Conservation (phyloP, 2,329 filamentous ascomycete species). For the Hypomyces rosellus region DNA sequence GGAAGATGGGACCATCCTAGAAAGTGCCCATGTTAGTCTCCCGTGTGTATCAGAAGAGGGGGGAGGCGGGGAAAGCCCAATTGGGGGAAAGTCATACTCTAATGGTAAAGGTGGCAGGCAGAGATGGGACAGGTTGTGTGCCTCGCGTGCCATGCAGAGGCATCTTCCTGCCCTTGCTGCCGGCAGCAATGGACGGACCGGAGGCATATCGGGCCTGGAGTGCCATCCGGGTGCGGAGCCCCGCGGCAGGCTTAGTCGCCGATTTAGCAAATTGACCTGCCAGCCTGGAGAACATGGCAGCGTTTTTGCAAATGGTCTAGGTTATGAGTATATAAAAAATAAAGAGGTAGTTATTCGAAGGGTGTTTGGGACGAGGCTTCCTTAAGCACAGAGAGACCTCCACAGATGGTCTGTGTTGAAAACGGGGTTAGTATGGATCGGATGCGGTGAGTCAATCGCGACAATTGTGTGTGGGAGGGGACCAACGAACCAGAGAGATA, state of each 20-base stretch:
- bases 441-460: constrained; percentile 37
- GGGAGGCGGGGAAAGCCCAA: neutral
- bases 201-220: constrained; percentile 32
- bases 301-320: neutral
- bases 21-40: constrained; percentile 5
- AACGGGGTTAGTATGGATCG: constrained; percentile 12
- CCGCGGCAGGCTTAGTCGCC: constrained; percentile 39
- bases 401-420: constrained; percentile 34
- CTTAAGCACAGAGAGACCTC: constrained; percentile 32
- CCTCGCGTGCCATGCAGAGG: constrained; percentile 51
- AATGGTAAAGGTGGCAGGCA: constrained; percentile 82
- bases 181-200: constrained; percentile 47
- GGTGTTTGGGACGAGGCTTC: constrained; percentile 2
- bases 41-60: neutral
- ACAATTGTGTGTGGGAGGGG: constrained; percentile 8
- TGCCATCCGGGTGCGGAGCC: constrained; percentile 33
- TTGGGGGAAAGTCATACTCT: constrained; percentile 49
- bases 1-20: constrained; percentile 89
- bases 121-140: constrained; percentile 54
- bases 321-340: constrained; percentile 1
- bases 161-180: constrained; percentile 64
- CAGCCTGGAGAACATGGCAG: constrained; percentile 56
- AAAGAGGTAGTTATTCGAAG: neutral
- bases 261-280: constrained; percentile 47
- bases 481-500: constrained; percentile 64